These are phyloP conservation scores for Phytopythium sindhum DNA, from an alignment of 352 stramenopile species.

Conservation along the genomic window DNA sequence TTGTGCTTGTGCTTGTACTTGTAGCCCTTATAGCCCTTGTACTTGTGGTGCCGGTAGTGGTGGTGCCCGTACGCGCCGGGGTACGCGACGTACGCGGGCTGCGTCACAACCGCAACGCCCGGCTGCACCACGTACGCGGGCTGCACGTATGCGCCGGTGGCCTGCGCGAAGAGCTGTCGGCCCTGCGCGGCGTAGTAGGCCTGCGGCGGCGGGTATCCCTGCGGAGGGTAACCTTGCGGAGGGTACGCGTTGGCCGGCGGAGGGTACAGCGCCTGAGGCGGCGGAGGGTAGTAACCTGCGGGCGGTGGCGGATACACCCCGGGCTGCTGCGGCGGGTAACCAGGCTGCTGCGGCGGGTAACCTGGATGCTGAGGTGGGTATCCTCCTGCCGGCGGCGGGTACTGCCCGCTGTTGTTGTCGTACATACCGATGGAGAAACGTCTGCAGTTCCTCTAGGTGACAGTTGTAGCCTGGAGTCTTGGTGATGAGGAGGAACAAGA, in stretches of 20 bases:
- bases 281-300: conserved; percentile 26
- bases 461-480: background rate
- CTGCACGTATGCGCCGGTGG: conserved; percentile 35
- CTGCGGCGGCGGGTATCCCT: conserved; percentile 37
- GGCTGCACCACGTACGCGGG: conserved; percentile 40
- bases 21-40: conserved; percentile 50
- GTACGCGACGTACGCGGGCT: conserved; percentile 50
- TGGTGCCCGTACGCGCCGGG: conserved; percentile 50
- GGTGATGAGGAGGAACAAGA: too few species aligned
- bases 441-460: background rate
- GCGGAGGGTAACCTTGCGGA: conserved; percentile 17
- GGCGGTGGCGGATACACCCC: conserved; percentile 20
- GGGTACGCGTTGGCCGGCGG: conserved; percentile 23
- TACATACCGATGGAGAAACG: conserved; percentile 12
- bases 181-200: conserved; percentile 67
- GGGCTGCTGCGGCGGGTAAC: conserved; percentile 19
- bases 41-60: conserved; percentile 56
- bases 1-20: conserved; percentile 46
- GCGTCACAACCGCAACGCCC: conserved; percentile 15
- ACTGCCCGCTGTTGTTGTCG: conserved; percentile 14
- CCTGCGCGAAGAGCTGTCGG: conserved; percentile 67
- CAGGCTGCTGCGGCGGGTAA: conserved; percentile 23
- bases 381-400: conserved; percentile 11
- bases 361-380: conserved; percentile 20
- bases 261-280: conserved; percentile 29